Conservation (phyloP, 805 yeast genomes). For the Cyberlindnera subsufficiens region DNA sequence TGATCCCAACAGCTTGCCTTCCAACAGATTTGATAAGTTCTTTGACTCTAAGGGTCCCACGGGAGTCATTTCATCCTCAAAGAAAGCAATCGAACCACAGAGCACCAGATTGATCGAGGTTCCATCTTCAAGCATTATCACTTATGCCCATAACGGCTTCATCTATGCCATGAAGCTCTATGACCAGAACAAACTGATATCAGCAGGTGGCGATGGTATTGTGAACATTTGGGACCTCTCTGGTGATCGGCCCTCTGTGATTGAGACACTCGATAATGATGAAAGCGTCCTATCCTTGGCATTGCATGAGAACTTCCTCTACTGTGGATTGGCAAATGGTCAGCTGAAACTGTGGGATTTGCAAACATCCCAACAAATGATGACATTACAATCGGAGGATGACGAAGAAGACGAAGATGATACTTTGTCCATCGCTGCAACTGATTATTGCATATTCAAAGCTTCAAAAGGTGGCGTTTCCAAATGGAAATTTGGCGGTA, state of each 20-base stretch:
- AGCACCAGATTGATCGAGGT: slow-evolving; percentile 50
- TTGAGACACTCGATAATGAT: slow-evolving; percentile 49
- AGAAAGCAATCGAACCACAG: slow-evolving; percentile 1
- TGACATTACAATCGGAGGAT: slow-evolving; percentile 33
- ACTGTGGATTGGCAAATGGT: slow-evolving; percentile 78
- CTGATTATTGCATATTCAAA: slow-evolving; percentile 54
- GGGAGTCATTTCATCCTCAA: slow-evolving; percentile 29
- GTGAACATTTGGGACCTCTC: slow-evolving; percentile 71
- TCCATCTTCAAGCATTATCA: slow-evolving; percentile 56
- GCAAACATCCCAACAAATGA: slow-evolving; percentile 66
- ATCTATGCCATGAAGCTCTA: slow-evolving; percentile 54
- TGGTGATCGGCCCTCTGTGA: slow-evolving; percentile 13
- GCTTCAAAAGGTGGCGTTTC: slow-evolving; percentile 45
- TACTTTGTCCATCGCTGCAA: slow-evolving; percentile 54
- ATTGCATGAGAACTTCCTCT: slow-evolving; percentile 59
- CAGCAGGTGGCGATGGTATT: slow-evolving; percentile 90
- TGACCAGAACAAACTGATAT: slow-evolving; percentile 37
- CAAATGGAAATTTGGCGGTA: slow-evolving; percentile 41
- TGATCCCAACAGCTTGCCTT: slow-evolving; percentile 42
- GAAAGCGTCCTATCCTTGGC: slow-evolving; percentile 71
- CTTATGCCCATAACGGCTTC: slow-evolving; percentile 90
- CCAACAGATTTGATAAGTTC: slow-evolving; percentile 70
- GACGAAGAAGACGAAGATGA: slow-evolving; percentile 28
- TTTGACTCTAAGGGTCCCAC: slow-evolving; percentile 90
- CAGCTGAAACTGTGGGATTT: slow-evolving; percentile 81